Evolutionary conservation across 192 early-diverging fungal species (phyloP), one percentile per base, ranked within the genome.

Genomic region (Coemansia sp.): DNA sequence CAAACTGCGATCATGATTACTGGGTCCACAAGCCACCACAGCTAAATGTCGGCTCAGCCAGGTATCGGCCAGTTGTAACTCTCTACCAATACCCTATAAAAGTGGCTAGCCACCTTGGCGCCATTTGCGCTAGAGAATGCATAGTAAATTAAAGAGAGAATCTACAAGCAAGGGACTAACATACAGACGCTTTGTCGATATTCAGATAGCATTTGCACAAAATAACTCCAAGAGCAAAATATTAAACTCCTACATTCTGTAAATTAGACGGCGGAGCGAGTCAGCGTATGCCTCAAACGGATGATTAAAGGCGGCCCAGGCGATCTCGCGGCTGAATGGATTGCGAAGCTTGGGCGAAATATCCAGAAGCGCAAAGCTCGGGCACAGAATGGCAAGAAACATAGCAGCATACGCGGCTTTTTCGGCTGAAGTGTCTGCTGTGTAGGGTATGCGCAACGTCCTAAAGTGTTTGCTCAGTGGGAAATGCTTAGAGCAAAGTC

Each of bases 301-400:
- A n/a, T 5, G 6, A 23, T 50, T 50, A 8, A 50, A n/a, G 19
- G 23, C 23, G n/a, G 49, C 49, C 49, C 49, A 50, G 4, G 49
- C 49, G 17, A 50, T 19, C 49, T 50, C 49, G 23, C 49, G 49
- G 49, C 49, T 23, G 16, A 50, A 50, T 23, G 17, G 19, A 6
- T 23, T 19, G 49, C 49, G 49, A n/a, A 50, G 49, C 23, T 50
- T 50, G 5, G 49, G 49, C 49, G 49, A n/a, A 50, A 50, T n/a
- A 50, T 50, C 49, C 19, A 50, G 19, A 23, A 19, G 19, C 8
- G 17, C 16, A 49, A 49, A 49, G 46, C 46, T 49, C 5, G 46
- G 46, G 14, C 46, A 49, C 46, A 49, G 14, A 14, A 49, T 49
- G 46, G 46, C 46, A 6, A 49, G 8, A 16, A 14, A 49, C 46